Evolutionary conservation across 345 rosid genomes (phyloP).

Genomic region (Jatropha curcas): DNA sequence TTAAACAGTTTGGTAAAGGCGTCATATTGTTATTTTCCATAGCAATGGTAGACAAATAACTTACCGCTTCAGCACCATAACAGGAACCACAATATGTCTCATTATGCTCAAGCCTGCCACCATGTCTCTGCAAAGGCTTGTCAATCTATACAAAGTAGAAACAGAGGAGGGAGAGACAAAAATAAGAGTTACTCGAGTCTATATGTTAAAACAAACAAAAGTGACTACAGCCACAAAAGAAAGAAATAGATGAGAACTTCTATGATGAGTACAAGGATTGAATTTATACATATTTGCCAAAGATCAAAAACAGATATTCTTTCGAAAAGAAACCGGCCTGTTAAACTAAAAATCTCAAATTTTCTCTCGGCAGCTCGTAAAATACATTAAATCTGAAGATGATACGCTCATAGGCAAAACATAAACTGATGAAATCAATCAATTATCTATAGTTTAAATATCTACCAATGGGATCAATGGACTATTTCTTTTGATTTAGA

Average conservation of each 20-base stretch:
- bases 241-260: not conserved
- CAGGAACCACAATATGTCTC: slow-evolving; percentile 97
- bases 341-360: not conserved
- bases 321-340: not conserved
- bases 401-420: not conserved
- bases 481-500: not conserved
- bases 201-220: not conserved
- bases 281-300: not conserved
- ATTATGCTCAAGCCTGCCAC: slow-evolving; percentile 95
- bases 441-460: not conserved
- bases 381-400: not conserved
- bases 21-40: not conserved
- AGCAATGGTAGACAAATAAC: slow-evolving; percentile 18
- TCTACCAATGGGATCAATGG: not conserved
- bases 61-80: slow-evolving; percentile 85
- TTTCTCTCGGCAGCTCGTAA: not conserved
- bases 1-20: not conserved
- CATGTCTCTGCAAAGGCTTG: slow-evolving; percentile 90
- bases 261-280: not conserved
- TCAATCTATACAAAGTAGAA: slow-evolving; percentile 62
- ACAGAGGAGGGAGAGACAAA: not conserved
- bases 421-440: not conserved
- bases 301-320: not conserved
- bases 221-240: not conserved
- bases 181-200: not conserved